A percentile compares a stretch with the other conserved stretches of the same genome.
These are phyloP conservation scores for Scheffersomyces stipitis DNA, from an alignment of 805 yeast species.

Conservation along the genomic window DNA sequence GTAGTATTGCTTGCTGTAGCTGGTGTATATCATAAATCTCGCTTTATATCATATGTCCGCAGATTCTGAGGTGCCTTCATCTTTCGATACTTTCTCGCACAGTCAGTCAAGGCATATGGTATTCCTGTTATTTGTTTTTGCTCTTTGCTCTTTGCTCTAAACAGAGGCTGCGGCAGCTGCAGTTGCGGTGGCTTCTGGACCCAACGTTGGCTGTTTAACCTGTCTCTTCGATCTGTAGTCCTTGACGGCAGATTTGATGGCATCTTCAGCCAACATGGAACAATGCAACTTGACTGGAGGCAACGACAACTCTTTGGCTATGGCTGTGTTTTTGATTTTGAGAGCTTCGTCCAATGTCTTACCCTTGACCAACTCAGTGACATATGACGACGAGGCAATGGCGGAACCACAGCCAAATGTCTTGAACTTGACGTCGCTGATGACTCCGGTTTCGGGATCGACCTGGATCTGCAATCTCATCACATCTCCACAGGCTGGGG, in stretches of 20 bases:
- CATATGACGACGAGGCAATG: conserved; percentile 92
- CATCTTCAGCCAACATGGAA: conserved; percentile 98
- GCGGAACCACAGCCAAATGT: conserved; percentile 99
- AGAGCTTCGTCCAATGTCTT: conserved; percentile 93
- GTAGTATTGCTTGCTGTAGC: no score
- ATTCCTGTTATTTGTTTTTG: not conserved
- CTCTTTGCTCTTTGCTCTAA: not conserved
- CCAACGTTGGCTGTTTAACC: conserved; percentile 54
- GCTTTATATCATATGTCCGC: no score
- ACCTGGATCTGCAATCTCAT: conserved; percentile 97
- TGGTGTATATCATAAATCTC: no score
- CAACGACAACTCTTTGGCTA: conserved; percentile 89
- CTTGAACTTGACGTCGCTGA: conserved; percentile 94
- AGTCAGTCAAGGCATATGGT: not conserved
- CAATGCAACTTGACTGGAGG: conserved; percentile 98
- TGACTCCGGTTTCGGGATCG: conserved; percentile 83
- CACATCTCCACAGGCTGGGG: conserved; percentile 99
- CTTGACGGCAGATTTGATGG: conserved; percentile 94
- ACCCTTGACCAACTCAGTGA: conserved; percentile 94
- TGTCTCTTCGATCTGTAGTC: conserved; percentile 86
- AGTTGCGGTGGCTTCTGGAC: conserved; percentile 49
- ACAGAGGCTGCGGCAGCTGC: conserved; percentile 15
- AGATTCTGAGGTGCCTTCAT: no score
- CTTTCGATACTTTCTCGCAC: no score
- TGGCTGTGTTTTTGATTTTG: conserved; percentile 86